Base-by-base conservation (phyloP, 768 basidiomycete species). In the Naematelia aurantialba region DNA sequence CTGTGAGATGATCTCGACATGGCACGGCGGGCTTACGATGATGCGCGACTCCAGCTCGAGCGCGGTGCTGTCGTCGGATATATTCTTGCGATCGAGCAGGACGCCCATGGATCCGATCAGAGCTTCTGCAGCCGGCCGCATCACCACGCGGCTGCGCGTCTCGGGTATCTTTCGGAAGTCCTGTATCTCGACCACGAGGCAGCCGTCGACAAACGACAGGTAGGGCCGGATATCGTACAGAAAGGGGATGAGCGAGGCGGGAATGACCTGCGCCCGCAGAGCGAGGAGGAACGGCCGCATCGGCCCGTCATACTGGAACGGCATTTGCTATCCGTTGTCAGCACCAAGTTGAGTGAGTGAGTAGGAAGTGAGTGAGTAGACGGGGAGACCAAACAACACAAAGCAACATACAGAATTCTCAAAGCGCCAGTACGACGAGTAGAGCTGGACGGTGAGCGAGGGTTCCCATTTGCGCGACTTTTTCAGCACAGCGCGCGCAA, bases 251-350 rank as follows among this genome's bases (percentile, higher is more conserved):
- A 79, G 68, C 42, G 71, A 63, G 4, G 70, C 65, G 3, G 79
- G 78, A 22, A 79, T 75, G 52, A 72, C 72, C 52, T 79, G 79
- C 21, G 78, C 70, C 22, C 78, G 70, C 17, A 80, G 72, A 0
- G 78, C 77, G 54, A 78, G 73, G 45, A 80, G 77, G 67, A 80
- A 79, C 24, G 77, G 76, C 68, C 75, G 73, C 78, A 80, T 80
- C 1, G 78, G 78, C 8, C 75, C 75, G 49, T 79, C 76, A 58
- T 79, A 80, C 24, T 50, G 58, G 48, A 80, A 78, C 26, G 65
- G 75, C 27, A 74, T 68, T 14, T 73, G 70, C 78, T 80, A 30
- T 3, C n/a, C 34, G 29, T 21, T 30, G 21, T 56, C 45, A 47
- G 55, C 45, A 48, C 4, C 19, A 1, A 19, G 21, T 25, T 29